Evolutionary conservation across 2,329 filamentous ascomycete species (phyloP), one percentile per base, ranked within the genome.

Genomic region (Beauveria sp.): DNA sequence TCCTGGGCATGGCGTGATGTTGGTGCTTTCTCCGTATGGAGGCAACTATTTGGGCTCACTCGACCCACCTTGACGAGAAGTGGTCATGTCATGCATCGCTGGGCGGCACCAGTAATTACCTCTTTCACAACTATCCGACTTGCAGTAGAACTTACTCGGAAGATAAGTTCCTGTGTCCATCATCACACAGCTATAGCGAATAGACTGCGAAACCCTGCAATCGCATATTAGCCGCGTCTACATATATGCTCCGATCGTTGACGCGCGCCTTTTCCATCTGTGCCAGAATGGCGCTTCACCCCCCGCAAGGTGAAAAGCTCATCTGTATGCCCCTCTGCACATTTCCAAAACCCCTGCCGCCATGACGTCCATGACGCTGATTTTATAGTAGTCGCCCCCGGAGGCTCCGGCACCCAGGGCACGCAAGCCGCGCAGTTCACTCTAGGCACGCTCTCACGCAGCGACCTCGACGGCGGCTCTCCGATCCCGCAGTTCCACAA

Each of bases 401-500:
- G 85, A 49, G 84, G 81, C 43, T 77, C 79, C 65, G 75, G 83
- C 64, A 74, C 78, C 58, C 77, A 83, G 58, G 77, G 79, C 45
- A 22, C 43, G 1, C 89, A 89, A 72, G 91, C 91, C 12, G 85
- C 84, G 26, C 91, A 96, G 73, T 96, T 93, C 79, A 85, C 82
- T 55, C 75, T 73, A 59, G 84, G 83, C 67, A 79, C 80, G 1
- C 84, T 96, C 34, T 78, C 81, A 42, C 80, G 78, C 52, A 68
- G 74, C 1, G 82, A 91, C 70, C 85, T 96, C 20, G 74, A 84
- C 67, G 70, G 80, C 1, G 61, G 77, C 9, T 82, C 82, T 60
- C 95, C 95, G 0, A 85, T 93, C 62, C 79, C 80, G 38, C 95
- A 98, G 78, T 99, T 98, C 79, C 84, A 96, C 78, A 74, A 77